Evolutionary conservation across 148 eudicot genomes (phyloP), one percentile per base, ranked within the genome.

Genomic region (Salicornia ramosissima): DNA sequence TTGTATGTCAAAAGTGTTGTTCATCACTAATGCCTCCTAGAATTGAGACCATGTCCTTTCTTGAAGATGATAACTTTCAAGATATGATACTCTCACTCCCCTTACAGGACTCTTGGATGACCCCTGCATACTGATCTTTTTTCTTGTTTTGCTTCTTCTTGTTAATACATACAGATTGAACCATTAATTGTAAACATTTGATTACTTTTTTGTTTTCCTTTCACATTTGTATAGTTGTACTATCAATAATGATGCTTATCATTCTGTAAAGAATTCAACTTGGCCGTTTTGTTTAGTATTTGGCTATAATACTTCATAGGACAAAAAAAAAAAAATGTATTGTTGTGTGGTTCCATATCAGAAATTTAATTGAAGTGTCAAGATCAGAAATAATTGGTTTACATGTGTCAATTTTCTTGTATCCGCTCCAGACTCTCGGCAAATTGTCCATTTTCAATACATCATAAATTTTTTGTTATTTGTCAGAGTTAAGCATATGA

Each of bases 1-100:
- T 86, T 34, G 76, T 90, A 15, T 93, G 98, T 52, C 79, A 73
- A 2, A 69, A 47, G 7, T 94, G 98, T 67, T 93, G 89, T 13
- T 66, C 69, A 28, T 79, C 88, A 0, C 76, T 88, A 30, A 83
- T 84, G 68, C 87, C 89, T 1, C 70, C 80, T 11, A 63, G 65
- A 71, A 65, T 51, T 6, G 82, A 79, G 56, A 54, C 61, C 6
- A 34, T 33, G 0, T 43, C 64, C 22, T 62, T 34, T 33, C 24
- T 53, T 6, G 63, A 71, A 1, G 33, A 18, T 9, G 64, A 71
- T 2, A 61, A 26, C 63, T 60, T 60, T 22, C 49, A 52, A 50
- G 68, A 71, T 56, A 25, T 39, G 25, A 22, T 40, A 6, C 10
- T 56, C 25, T 71, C 42, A 28, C 66, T 46, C 31, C 54, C 21